Evolutionary conservation across 495 filamentous ascomycete genomes (phyloP).

Genomic region (Xylaria telfairii): DNA sequence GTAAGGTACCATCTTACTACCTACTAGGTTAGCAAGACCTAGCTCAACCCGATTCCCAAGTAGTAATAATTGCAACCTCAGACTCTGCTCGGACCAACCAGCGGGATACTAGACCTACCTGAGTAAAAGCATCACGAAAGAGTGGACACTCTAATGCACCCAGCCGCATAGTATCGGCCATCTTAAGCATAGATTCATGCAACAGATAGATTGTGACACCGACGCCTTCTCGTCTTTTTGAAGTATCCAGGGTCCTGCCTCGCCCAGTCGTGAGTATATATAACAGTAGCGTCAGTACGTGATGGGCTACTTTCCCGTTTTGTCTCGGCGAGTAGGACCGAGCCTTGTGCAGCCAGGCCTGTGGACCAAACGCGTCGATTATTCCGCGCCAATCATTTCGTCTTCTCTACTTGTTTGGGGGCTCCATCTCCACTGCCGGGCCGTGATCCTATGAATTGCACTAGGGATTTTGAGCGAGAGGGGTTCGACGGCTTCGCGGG

Average conservation of each 20-base stretch:
- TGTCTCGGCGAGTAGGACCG: conserved; percentile 27
- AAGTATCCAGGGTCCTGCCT: conserved; percentile 6
- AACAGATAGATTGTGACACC: neutral
- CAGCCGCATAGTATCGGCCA: neutral
- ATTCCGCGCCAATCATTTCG: conserved; percentile 28
- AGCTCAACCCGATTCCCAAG: neutral
- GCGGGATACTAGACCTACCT: neutral
- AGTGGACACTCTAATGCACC: neutral
- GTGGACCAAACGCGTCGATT: conserved; percentile 16
- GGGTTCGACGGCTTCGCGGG: conserved; percentile 23
- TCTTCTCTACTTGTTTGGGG: conserved; percentile 5
- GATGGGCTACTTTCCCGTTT: conserved; percentile 23
- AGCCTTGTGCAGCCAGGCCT: conserved; percentile 22
- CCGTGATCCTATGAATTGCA: conserved; percentile 20
- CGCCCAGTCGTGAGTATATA: neutral
- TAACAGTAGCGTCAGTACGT: neutral
- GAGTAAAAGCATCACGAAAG: neutral
- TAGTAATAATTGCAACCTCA: neutral
- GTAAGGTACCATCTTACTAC: conserved; percentile 6
- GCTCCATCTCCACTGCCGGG: conserved; percentile 26
- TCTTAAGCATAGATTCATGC: neutral
- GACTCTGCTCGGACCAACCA: too few species aligned
- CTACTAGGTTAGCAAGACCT: neutral
- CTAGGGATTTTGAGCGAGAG: conserved; percentile 21
- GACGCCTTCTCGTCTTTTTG: neutral